phyloP scores from a whole-genome alignment of 768 basidiomycete species.

The Leccinellum luteum region DNA sequence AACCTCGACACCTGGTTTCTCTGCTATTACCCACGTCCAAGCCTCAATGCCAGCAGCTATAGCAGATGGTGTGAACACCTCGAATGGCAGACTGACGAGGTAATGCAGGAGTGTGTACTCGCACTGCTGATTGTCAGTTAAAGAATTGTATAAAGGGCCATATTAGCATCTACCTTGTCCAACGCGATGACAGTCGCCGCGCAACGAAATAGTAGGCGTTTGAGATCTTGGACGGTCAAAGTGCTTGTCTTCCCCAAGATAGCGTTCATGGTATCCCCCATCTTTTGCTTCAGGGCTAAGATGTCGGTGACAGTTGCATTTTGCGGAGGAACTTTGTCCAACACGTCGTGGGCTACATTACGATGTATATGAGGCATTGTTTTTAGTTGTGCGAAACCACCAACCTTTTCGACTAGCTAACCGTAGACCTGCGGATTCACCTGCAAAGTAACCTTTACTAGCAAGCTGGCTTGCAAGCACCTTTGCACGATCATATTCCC shows the following conservation, averaged over 20 bases:
- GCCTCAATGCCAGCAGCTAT: conserved; percentile 87
- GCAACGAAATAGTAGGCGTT: conserved; percentile 82
- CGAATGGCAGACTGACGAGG: conserved; percentile 84
- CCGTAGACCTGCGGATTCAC: conserved; percentile 80
- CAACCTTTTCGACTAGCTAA: conserved; percentile 64
- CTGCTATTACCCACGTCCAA: conserved; percentile 95
- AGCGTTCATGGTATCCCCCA: conserved; percentile 63
- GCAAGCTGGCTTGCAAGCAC: conserved; percentile 82
- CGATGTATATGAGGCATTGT: not conserved
- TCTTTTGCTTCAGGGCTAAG: conserved; percentile 59
- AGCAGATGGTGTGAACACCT: conserved; percentile 82
- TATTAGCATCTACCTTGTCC: conserved; percentile 45
- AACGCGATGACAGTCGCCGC: conserved; percentile 76
- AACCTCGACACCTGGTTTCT: conserved; percentile 79
- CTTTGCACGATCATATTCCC: conserved; percentile 81
- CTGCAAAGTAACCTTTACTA: conserved; percentile 85
- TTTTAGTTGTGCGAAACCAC: conserved; percentile 10
- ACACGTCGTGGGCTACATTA: conserved; percentile 48
- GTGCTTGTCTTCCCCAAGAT: conserved; percentile 69
- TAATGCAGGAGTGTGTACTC: conserved; percentile 85
- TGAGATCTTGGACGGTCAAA: conserved; percentile 80
- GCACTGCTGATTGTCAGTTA: conserved; percentile 47
- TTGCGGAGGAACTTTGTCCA: conserved; percentile 62
- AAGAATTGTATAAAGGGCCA: not conserved
- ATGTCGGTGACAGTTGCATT: conserved; percentile 61